Evolutionary conservation across 805 yeast genomes (phyloP), one percentile per base, ranked within the genome.

Genomic region (Yamadazyma takamatsuzukensis): DNA sequence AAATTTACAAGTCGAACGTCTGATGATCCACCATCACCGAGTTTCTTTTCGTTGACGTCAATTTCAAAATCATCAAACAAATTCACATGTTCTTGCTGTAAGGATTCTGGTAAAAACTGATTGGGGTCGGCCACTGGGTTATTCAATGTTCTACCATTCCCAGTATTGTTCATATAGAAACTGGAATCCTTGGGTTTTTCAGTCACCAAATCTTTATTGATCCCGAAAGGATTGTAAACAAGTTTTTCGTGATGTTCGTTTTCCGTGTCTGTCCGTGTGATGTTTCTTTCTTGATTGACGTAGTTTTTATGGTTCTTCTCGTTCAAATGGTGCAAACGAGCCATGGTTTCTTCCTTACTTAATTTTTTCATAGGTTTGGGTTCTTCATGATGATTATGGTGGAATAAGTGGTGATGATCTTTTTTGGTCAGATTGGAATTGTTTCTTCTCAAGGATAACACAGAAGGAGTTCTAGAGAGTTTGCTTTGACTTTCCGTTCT

Each of bases 21-120:
- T 4, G 86, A 74, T 2, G 83, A 74, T 3, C 89, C 89, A 29
- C 94, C 93, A 34, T 71, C 74, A 3, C 89, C 93, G 31, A 83
- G 53, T 29, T 69, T 72, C 33, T 70, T 69, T 15, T 63, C 54
- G 25, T 48, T 37, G 15, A 49, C 63, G 32, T 64, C 71, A 22
- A 64, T 57, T 25, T 68, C 74, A 48, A 75, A 83, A 35, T 73
- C 75, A 27, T 78, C 81, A 18, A 69, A 63, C 37, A 84, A 55
- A 26, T 68, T 66, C 3, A 66, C 56, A 33, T 66, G 64, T 1
- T 56, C 54, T 49, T 79, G 76, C 32, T 72, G 63, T 40, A 74
- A 60, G 4, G 67, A 72, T 0, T 51, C 59, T 0, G 90, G 89
- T 13, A 83, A 54, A 40, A 54, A 66, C n/a, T 69, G 72, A 47